Conservation (phyloP, 257 asterid genomes). For the Solanum paucissectum region DNA sequence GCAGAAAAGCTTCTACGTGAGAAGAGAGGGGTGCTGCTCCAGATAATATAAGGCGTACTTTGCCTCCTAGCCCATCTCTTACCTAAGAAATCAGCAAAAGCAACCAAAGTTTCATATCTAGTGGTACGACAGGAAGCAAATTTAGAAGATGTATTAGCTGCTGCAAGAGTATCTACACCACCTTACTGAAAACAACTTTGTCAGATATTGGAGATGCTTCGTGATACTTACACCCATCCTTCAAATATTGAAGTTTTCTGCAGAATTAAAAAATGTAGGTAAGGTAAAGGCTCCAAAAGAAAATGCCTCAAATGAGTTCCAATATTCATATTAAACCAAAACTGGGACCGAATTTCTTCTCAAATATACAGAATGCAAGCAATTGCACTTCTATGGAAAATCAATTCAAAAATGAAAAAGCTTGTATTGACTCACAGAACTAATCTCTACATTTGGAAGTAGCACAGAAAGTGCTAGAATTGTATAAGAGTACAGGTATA, state of each 20-base stretch:
- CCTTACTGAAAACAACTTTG: constrained; percentile 88
- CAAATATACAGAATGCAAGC: neutral
- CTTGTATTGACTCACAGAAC: neutral
- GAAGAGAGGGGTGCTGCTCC: constrained; percentile 99
- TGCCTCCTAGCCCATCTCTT: constrained; percentile 90
- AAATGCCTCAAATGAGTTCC: neutral
- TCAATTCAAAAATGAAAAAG: neutral
- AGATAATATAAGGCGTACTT: constrained; percentile 76
- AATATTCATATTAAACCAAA: neutral
- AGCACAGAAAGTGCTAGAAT: neutral
- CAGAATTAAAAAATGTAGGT: constrained; percentile 1
- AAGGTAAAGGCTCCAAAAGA: neutral
- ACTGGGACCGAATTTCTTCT: neutral
- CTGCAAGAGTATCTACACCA: constrained; percentile 11
- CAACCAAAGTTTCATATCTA: neutral
- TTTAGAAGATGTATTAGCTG: neutral
- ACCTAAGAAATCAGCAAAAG: constrained; percentile 30
- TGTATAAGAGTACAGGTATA: neutral
- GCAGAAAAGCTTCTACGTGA: constrained; percentile 79
- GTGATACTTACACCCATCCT: constrained; percentile 50
- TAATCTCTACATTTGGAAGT: neutral
- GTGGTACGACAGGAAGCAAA: neutral
- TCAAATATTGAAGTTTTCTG: constrained; percentile 75
- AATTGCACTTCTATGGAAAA: neutral
- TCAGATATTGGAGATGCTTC: constrained; percentile 76